Base-by-base conservation (phyloP, 352 stramenopile genomes). In the Globisporangium paroecandrum region DNA sequence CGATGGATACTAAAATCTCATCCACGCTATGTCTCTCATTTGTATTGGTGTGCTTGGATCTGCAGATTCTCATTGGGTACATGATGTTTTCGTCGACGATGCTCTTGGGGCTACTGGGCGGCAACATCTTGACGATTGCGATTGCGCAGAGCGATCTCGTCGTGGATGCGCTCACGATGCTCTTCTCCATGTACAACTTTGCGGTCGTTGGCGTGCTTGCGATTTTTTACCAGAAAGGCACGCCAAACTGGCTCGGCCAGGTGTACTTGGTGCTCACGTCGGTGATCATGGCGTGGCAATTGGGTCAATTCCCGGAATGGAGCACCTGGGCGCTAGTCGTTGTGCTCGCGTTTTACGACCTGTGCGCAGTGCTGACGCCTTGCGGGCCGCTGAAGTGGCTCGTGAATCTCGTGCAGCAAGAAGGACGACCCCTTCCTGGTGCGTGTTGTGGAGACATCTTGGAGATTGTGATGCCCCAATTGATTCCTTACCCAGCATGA, bases 351-450 rank as follows among this genome's bases (percentile, higher is more conserved):
- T 90, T 99, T 43, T 99, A 99, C 78, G 98, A 99, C 81, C 77
- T 99, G n/a, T 99, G 96, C 70, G 98, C 98, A 3, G 98, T 99
- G 8, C 77, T 99, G n/a, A 98, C 97, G n/a, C 98, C 98, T 0
- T 99, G 96, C 77, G 98, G 98, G 4, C 98, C 98, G 24, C 76
- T 99, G 27, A 98, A 98, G 66, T 96, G 91, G 62, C 81, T 99
- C 18, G 94, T 97, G 12, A 93, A 98, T 58, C 78, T 99, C 2
- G 97, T 99, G 64, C 91, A 98, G 65, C 83, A 98, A 62, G 83
- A 96, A 71, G 87, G 88, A 13, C 81, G 88, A 0, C 83, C 89
- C 0, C 85, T 99, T 20, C 97, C 97, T 68, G 97, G 87, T 91
- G 72, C 38, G 57, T 60, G 4, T 18, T 20, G 13, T 15, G 12